Evolutionary conservation across 192 early-diverging fungal genomes (phyloP).

Genomic region (Coemansia sp.): DNA sequence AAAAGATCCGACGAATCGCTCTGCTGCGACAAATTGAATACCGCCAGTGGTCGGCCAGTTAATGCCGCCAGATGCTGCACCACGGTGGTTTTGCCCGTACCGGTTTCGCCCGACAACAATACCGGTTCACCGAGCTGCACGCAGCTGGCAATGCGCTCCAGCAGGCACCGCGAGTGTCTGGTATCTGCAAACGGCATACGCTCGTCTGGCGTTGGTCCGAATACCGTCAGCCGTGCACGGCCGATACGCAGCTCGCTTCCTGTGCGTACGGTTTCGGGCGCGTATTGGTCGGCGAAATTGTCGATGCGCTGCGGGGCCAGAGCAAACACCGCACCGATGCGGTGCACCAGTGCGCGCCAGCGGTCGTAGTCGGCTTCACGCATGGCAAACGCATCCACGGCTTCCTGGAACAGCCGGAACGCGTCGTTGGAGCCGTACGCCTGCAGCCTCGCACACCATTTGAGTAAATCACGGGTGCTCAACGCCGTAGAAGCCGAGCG

Average conservation of each 20-base stretch:
- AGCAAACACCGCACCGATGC: constrained; percentile 69
- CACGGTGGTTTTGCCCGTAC: constrained; percentile 96
- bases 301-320: constrained; percentile 70
- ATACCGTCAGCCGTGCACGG: constrained; percentile 17
- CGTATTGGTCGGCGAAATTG: constrained; percentile 70
- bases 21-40: constrained; percentile 98
- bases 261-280: constrained; percentile 58
- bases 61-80: constrained; percentile 89
- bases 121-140: constrained; percentile 82
- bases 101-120: constrained; percentile 94
- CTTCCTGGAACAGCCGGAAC: constrained; percentile 73
- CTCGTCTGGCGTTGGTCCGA: constrained; percentile 6
- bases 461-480: constrained; percentile 86
- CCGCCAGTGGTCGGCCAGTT: constrained; percentile 71
- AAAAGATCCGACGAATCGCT: constrained; percentile 91
- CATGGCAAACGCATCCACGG: constrained; percentile 81
- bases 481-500: constrained; percentile 44
- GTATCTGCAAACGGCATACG: constrained; percentile 85
- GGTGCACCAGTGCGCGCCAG: constrained; percentile 64
- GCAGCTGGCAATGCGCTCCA: constrained; percentile 86
- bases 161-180: constrained; percentile 70
- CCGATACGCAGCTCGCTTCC: constrained; percentile 31
- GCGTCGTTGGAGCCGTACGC: constrained; percentile 20
- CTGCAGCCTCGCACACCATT: constrained; percentile 83
- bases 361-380: constrained; percentile 72